Percentiles rank a stretch among this genome's conserved stretches.
Conservation (phyloP, 148 eudicot species). For the Camellia japonica region DNA sequence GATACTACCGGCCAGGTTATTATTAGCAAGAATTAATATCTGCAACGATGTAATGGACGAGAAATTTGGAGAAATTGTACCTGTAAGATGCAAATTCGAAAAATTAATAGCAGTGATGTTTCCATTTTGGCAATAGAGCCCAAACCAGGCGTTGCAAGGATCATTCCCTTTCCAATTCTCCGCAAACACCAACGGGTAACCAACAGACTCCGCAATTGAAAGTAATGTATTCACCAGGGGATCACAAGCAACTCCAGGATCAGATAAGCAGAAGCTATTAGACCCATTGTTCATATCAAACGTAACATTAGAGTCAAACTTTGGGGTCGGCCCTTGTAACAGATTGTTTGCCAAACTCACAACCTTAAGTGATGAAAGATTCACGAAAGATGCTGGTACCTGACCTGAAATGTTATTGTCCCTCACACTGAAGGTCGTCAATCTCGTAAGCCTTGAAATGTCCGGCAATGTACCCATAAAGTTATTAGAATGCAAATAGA, state of each 20-base stretch:
- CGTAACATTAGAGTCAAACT: slow-evolving; percentile 50
- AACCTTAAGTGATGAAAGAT: slow-evolving; percentile 51
- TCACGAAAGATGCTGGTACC: slow-evolving; percentile 58
- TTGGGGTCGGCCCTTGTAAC: slow-evolving; percentile 81
- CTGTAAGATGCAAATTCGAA: slow-evolving; percentile 66
- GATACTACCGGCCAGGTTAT: slow-evolving; percentile 73
- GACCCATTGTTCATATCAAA: slow-evolving; percentile 51
- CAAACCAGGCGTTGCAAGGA: slow-evolving; percentile 76
- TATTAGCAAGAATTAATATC: slow-evolving; percentile 64
- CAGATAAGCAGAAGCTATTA: slow-evolving; percentile 69
- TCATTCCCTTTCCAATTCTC: slow-evolving; percentile 83
- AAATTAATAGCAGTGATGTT: slow-evolving; percentile 69
- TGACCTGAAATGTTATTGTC: slow-evolving; percentile 74
- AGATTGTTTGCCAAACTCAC: slow-evolving; percentile 84
- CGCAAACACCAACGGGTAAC: slow-evolving; percentile 62
- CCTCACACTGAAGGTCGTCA: slow-evolving; percentile 48
- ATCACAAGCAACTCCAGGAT: slow-evolving; percentile 63
- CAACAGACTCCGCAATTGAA: slow-evolving; percentile 55
- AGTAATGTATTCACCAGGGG: slow-evolving; percentile 56
- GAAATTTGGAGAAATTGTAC: slow-evolving; percentile 69
- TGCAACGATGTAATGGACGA: slow-evolving; percentile 62
- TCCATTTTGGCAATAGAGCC: slow-evolving; percentile 69
- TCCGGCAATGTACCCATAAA: slow-evolving; percentile 89
- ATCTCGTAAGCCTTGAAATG: slow-evolving; percentile 48
- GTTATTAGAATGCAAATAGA: slow-evolving; percentile 74